Evolutionary conservation across 176 grass and related monocot species (phyloP).

Genomic region (Paspalum notatum): DNA sequence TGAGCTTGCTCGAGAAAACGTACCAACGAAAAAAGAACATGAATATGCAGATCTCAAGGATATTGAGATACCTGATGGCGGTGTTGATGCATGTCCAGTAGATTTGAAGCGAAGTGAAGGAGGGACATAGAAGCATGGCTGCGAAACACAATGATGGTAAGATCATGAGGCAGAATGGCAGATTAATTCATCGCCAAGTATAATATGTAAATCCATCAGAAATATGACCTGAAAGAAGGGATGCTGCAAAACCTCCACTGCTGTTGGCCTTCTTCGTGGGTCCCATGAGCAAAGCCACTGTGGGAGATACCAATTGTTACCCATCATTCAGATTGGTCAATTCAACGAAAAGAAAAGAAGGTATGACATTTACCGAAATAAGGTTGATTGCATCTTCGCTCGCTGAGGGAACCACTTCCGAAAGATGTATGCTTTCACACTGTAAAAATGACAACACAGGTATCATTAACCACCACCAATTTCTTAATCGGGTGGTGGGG

Average conservation of each 20-base stretch:
- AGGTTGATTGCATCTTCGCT: constrained; percentile 80
- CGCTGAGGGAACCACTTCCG: constrained; percentile 70
- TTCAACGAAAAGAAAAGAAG: background rate
- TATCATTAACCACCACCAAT: constrained; percentile 22
- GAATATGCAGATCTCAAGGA: background rate
- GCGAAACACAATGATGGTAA: constrained; percentile 28
- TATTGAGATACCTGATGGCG: constrained; percentile 71
- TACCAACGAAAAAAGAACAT: background rate
- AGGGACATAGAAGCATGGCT: constrained; percentile 94
- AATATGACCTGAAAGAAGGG: constrained; percentile 89
- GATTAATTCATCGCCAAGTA: background rate
- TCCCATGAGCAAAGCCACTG: constrained; percentile 97
- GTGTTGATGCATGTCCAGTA: constrained; percentile 53
- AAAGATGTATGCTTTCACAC: constrained; percentile 68
- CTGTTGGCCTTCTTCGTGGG: constrained; percentile 73
- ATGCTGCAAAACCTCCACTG: constrained; percentile 90
- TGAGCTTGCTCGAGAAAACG: background rate
- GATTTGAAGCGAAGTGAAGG: constrained; percentile 77
- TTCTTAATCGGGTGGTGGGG: background rate
- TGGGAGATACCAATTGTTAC: constrained; percentile 9
- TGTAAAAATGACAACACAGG: constrained; percentile 33
- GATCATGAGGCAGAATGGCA: background rate
- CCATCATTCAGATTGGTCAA: constrained; percentile 11
- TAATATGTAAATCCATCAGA: background rate
- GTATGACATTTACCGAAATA: constrained; percentile 67